Evolutionary conservation across 2,329 filamentous ascomycete genomes (phyloP).

Genomic region (Exserohilum turcica): DNA sequence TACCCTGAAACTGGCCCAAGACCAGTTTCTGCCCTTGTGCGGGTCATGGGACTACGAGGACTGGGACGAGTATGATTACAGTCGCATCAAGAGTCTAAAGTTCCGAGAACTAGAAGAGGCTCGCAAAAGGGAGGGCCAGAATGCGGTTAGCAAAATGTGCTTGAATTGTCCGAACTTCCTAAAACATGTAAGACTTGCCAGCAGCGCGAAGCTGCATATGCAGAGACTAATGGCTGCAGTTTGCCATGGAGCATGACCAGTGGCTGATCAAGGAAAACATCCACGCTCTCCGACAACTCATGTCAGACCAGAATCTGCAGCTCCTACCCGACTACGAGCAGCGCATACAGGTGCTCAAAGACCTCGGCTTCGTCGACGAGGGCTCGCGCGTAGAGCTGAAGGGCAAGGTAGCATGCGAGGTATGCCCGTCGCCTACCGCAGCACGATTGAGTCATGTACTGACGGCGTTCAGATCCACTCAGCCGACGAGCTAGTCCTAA

Average conservation of each 20-base stretch:
- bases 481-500: constrained; percentile 92
- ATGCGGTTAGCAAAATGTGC: constrained; percentile 68
- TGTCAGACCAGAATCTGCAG: constrained; percentile 96
- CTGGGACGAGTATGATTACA: constrained; percentile 86
- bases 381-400: constrained; percentile 89
- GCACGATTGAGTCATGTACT: constrained; percentile 6
- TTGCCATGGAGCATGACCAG: constrained; percentile 94
- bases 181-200: constrained; percentile 74
- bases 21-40: constrained; percentile 71
- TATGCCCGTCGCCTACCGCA: constrained; percentile 33
- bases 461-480: constrained; percentile 72
- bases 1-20: constrained; percentile 65
- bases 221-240: constrained; percentile 57
- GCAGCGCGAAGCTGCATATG: background rate
- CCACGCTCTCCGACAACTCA: constrained; percentile 79
- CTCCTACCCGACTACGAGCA: constrained; percentile 96
- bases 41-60: constrained; percentile 72
- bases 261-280: constrained; percentile 97
- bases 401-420: constrained; percentile 95
- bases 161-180: constrained; percentile 76
- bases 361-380: constrained; percentile 89
- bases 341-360: constrained; percentile 86
- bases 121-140: constrained; percentile 66
- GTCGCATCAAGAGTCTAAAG: constrained; percentile 78
- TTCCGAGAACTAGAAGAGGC: constrained; percentile 80